Evolutionary conservation across 2,329 filamentous ascomycete species (phyloP), one percentile per base, ranked within the genome.

Genomic region (Calonectria honghensis): DNA sequence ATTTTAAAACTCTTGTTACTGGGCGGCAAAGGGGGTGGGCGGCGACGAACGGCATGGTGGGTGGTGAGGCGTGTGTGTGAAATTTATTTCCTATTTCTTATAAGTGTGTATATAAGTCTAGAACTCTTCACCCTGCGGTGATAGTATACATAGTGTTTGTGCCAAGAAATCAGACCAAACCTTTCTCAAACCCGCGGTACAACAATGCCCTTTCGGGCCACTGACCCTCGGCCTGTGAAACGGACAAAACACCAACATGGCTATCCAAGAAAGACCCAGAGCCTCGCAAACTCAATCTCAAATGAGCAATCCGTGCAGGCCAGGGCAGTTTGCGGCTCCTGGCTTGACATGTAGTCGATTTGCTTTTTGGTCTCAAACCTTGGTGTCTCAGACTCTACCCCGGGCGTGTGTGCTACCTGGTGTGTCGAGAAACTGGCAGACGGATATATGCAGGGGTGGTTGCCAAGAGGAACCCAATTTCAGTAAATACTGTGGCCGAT

Each of bases 331-430:
- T 4, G 6, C 18, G 14, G 35, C 20, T 41, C 35, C 35, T 27
- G 57, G 54, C 31, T 63, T 37, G 57, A 41, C 57, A 63, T 63
- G 57, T 41, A 7, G 57, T 63, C 57, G 57, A 63, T 63, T 63
- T 63, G 27, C 57, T 63, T 63, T 63, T 39, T 63, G 10, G 37
- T 41, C 32, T 63, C 57, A 63, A 63, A 63, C 57, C 57, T 63
- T 63, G 2, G 7, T 27, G 45, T 48, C 45, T 48, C 45, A 48
- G 45, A 16, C 7, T 6, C 13, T 41, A 63, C 57, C 57, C 57
- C 57, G 35, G 57, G 57, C 24, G 57, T 41, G 39, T 20, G 35
- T 20, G 20, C 24, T n/a, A 35, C 32, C 11, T 11, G 32, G 32
- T 9, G 24, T 6, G 39, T 11, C 57, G n/a, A 41, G 24, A n/a